Conservation (phyloP, 257 asterid species). For the Nicotiana tabacum region DNA sequence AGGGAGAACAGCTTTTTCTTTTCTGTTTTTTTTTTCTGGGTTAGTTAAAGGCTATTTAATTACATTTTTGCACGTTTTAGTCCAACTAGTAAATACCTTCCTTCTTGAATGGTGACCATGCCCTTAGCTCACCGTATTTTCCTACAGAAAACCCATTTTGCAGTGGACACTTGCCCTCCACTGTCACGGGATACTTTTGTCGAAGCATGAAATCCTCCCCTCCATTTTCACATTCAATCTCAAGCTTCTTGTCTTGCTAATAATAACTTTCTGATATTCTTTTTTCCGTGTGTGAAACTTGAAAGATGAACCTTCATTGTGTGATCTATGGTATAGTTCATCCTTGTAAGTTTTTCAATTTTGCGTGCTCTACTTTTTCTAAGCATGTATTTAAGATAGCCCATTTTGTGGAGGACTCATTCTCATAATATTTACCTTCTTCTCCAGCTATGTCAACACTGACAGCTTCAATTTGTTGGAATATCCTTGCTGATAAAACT, state of each 20-base stretch:
- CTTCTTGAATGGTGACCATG: neutral
- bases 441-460: constrained; percentile 64
- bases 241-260: neutral
- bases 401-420: neutral
- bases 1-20: neutral
- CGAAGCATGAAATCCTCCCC: neutral
- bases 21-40: neutral
- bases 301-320: neutral
- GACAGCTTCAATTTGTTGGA: constrained; percentile 89
- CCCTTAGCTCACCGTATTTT: neutral
- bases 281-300: neutral
- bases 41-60: neutral
- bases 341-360: neutral
- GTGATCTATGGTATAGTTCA: neutral
- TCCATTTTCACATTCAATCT: neutral
- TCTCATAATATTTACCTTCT: constrained; percentile 12
- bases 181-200: neutral
- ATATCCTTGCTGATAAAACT: constrained; percentile 79
- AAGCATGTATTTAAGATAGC: neutral
- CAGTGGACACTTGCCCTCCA: neutral
- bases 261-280: neutral
- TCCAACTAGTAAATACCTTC: neutral
- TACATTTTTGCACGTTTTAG: neutral
- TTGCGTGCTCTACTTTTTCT: neutral
- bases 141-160: neutral